Base-by-base conservation (phyloP, 1,139 yeast genomes). In the Diutina mesorugosa region DNA sequence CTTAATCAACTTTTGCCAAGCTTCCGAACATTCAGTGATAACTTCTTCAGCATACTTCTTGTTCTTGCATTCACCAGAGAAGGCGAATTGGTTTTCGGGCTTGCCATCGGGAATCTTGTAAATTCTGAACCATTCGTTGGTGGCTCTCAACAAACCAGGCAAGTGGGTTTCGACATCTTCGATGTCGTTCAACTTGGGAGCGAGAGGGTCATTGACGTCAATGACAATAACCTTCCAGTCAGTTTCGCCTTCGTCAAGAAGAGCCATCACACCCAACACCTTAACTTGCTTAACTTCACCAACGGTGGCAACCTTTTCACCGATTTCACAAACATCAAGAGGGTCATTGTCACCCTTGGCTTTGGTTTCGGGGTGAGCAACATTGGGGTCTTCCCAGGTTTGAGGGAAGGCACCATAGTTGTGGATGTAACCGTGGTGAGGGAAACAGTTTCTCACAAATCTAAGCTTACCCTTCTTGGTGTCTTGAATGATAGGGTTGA, bases 401-500 rank as follows among this genome's bases (percentile, higher is more conserved):
- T 91, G 98, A 55, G 99, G 97, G 71, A 93, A 80, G n/a, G 98
- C 97, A 61, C 99, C 98, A 69, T 91, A 91, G 74, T 91, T 91
- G 74, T 89, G 96, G 61, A 93, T 90, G 74, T 91, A 91, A 32
- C 99, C 99, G 69, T 89, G 91, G 77, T 86, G 95, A 45, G 99
- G 99, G 80, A 89, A 91, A 61, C 95, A 78, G 79, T 93, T 93
- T 71, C 95, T 85, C 57, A 91, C 95, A 65, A 84, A 87, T 71
- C 95, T 77, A 63, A 90, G 80, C 71, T 89, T 83, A 54, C 96
- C 97, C 72, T 90, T 90, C 75, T 91, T 91, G 62, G 86, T 84
- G 71, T 93, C 99, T 74, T 93, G 99, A 47, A 87, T 78, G 61
- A 93, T 91, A 60, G 99, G 99, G 75, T 93, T 93, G 66, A 86